phyloP scores from a whole-genome alignment of 352 stramenopile genomes.

The Globisporangium uncinulatum region DNA sequence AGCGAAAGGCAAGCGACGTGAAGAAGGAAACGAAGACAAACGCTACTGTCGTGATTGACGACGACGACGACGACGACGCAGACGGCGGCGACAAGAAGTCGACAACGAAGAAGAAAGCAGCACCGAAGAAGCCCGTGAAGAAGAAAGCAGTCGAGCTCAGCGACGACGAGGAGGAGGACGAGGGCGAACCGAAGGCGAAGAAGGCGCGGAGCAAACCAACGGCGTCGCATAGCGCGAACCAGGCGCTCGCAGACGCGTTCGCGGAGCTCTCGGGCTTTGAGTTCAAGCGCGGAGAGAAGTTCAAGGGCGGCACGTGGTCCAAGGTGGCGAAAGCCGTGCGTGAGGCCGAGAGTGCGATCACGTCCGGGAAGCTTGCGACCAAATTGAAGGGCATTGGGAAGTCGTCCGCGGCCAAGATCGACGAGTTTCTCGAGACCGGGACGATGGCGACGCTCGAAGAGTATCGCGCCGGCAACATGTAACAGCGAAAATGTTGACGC shows the following conservation, averaged over 20 bases:
- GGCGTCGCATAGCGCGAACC: slow-evolving; percentile 58
- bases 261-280: slow-evolving; percentile 81
- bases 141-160: slow-evolving; percentile 12
- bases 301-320: slow-evolving; percentile 84
- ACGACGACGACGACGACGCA: slow-evolving; percentile 8
- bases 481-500: background rate
- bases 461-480: slow-evolving; percentile 81
- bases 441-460: slow-evolving; percentile 78
- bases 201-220: slow-evolving; percentile 41
- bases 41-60: background rate
- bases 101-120: slow-evolving; percentile 14
- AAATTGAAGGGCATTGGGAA: slow-evolving; percentile 87
- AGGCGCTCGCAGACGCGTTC: slow-evolving; percentile 68
- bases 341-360: slow-evolving; percentile 57
- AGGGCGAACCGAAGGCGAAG: slow-evolving; percentile 42
- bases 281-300: slow-evolving; percentile 83
- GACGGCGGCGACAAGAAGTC: slow-evolving; percentile 18
- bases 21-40: slow-evolving; percentile 35
- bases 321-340: slow-evolving; percentile 85
- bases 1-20: slow-evolving; percentile 32
- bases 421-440: slow-evolving; percentile 82
- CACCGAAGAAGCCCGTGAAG: slow-evolving; percentile 8
- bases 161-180: slow-evolving; percentile 40
- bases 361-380: slow-evolving; percentile 64
- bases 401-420: slow-evolving; percentile 71